Conservation (phyloP, 805 yeast genomes). For the Metschnikowia orientalis region DNA sequence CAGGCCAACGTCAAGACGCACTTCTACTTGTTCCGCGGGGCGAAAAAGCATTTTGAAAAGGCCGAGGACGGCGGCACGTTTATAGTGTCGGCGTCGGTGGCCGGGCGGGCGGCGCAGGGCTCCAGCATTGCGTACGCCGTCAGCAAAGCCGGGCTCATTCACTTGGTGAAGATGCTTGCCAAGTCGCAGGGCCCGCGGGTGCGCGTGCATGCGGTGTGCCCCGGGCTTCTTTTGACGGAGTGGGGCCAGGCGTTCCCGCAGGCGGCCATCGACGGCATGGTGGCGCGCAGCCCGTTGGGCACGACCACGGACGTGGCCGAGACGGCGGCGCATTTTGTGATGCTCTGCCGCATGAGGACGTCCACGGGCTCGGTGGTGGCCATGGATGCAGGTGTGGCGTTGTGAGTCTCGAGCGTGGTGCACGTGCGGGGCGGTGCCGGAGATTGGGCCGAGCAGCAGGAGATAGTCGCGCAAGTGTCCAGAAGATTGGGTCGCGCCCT, state of each 20-base stretch:
- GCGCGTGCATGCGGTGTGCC: constrained; percentile 18
- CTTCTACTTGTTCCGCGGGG: constrained; percentile 26
- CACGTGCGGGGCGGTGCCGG: too few species aligned
- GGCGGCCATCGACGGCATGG: constrained; percentile 14
- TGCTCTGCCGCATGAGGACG: constrained; percentile 19
- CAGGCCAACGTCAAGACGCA: constrained; percentile 28
- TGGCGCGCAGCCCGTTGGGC: constrained; percentile 18
- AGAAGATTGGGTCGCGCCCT: too few species aligned
- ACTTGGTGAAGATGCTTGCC: constrained; percentile 20
- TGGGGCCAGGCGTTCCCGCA: constrained; percentile 23
- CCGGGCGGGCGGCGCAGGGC: constrained; percentile 25
- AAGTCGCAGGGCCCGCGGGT: constrained; percentile 20
- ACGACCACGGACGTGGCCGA: constrained; percentile 23
- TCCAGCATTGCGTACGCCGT: constrained; percentile 35
- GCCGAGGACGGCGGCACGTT: constrained; percentile 23
- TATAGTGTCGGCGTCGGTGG: constrained; percentile 25
- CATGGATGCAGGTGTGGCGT: constrained; percentile 20
- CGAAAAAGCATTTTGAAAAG: constrained; percentile 22
- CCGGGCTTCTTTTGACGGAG: constrained; percentile 22
- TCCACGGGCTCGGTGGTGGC: constrained; percentile 25
- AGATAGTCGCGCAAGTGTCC: too few species aligned
- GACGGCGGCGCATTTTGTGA: constrained; percentile 22
- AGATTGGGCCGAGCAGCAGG: too few species aligned
- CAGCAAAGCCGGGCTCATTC: constrained; percentile 22
- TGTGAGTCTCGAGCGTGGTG: too few species aligned